Base-by-base conservation (phyloP, 1,284 basidiomycete species). In the Cryptococcus wingfieldii region DNA sequence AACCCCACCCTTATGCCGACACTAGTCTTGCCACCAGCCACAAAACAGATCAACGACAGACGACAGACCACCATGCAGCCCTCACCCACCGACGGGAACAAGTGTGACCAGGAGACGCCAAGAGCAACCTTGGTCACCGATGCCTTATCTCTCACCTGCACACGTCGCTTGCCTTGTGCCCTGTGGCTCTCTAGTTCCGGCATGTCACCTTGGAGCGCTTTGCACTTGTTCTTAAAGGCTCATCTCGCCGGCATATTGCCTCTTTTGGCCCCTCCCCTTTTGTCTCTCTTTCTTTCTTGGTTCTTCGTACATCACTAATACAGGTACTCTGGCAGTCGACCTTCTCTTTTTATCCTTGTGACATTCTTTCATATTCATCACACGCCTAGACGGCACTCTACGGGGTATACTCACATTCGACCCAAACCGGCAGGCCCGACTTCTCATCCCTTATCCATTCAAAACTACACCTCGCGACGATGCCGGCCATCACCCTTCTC, bases 401-500 rank as follows among this genome's bases (percentile, higher is more conserved):
- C 31, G 19, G 12, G 5, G 25, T 19, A 23, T 44, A 41, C 23
- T 28, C 39, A 50, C 19, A 28, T 38, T 41, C 43, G 5, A 45
- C 43, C 44, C 19, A 27, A 47, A 14, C 19, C 37, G 45, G 51
- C 47, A 58, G 47, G 51, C 39, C 52, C 56, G 45, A 31, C 34
- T 41, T 23, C 41, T 34, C 6, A 7, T 34, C 31, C 31, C 31
- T 10, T 34, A 6, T 3, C 5, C 31, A 34, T 34, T 10, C 31
- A 34, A 34, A 34, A 0, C 5, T 34, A 34, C 31, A 43, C 13
- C 12, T 19, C 18, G 41, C 16, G 12, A 43, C 45, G 46, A 52
- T 53, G 44, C 44, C 34, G 47, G 51, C 47, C 51, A 58, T 58
- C 47, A 34, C 34, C 42, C 9, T 25, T 23, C 27, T 51, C 42